Evolutionary conservation across 306 rosid species (phyloP).

Genomic region (Vicia faba): DNA sequence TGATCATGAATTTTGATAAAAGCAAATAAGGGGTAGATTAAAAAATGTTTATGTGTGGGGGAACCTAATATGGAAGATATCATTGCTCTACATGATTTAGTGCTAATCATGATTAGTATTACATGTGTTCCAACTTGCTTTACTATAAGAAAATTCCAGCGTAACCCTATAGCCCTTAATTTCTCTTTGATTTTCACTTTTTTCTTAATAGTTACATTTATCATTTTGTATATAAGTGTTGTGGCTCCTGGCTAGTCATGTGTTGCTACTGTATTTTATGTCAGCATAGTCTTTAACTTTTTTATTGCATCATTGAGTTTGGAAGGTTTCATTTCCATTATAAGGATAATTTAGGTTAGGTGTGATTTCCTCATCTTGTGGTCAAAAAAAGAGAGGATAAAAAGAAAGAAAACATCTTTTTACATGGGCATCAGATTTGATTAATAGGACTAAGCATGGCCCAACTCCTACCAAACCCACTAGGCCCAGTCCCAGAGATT

Average conservation of each 20-base stretch:
- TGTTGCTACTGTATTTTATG: not conserved
- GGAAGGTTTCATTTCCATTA: slow-evolving; percentile 6
- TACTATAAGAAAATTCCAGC: slow-evolving; percentile 35
- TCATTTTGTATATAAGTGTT: not conserved
- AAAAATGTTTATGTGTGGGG: slow-evolving; percentile 45
- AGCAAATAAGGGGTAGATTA: slow-evolving; percentile 24
- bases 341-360: slow-evolving; percentile 21
- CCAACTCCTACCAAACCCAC: slow-evolving; percentile 41
- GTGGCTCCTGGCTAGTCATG: not conserved
- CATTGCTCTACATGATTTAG: slow-evolving; percentile 60
- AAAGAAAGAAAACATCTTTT: slow-evolving; percentile 31
- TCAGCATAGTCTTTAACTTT: not conserved
- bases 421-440: slow-evolving; percentile 35
- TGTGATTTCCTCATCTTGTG: slow-evolving; percentile 32
- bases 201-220: not conserved
- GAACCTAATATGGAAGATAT: slow-evolving; percentile 60
- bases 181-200: slow-evolving; percentile 30
- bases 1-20: slow-evolving; percentile 36
- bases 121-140: slow-evolving; percentile 90
- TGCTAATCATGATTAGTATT: slow-evolving; percentile 91
- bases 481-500: slow-evolving; percentile 41
- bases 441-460: slow-evolving; percentile 32
- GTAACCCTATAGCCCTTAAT: slow-evolving; percentile 5
- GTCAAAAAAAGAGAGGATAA: slow-evolving; percentile 36
- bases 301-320: not conserved